phyloP scores from a whole-genome alignment of 164 flowering plant genomes.

The Akebia trifoliata region DNA sequence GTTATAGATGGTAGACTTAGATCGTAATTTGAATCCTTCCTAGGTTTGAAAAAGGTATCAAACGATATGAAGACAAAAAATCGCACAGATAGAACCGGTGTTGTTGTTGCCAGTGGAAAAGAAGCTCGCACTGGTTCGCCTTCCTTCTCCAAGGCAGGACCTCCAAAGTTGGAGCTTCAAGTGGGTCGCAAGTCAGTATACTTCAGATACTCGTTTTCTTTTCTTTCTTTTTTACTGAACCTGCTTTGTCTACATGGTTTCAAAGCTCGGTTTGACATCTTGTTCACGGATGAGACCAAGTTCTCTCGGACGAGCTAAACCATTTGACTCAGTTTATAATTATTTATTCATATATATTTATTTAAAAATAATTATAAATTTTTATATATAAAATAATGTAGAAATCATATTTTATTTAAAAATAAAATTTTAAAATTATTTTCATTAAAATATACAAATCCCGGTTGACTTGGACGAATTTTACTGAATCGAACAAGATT shows the following conservation, averaged over 20 bases:
- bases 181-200: slow-evolving; percentile 93
- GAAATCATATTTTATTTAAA: too few relatives aligned
- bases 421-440: too few relatives aligned
- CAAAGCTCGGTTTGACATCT: too few relatives aligned
- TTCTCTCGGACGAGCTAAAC: too few relatives aligned
- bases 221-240: background rate
- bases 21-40: slow-evolving; percentile 2
- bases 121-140: slow-evolving; percentile 43
- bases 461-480: too few relatives aligned
- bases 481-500: too few relatives aligned
- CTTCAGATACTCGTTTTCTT: background rate
- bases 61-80: slow-evolving; percentile 92
- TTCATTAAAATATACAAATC: too few relatives aligned
- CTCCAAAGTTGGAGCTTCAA: slow-evolving; percentile 92
- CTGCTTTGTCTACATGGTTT: background rate
- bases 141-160: slow-evolving; percentile 75
- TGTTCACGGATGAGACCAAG: too few relatives aligned
- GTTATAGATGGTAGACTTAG: background rate
- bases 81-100: slow-evolving; percentile 70
- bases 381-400: too few relatives aligned
- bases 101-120: slow-evolving; percentile 53
- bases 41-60: slow-evolving; percentile 69
- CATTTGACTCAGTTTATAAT: too few relatives aligned
- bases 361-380: too few relatives aligned
- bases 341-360: too few relatives aligned